Conservation (phyloP, 78 protist genomes). For the Dictyostelium purpureum region DNA sequence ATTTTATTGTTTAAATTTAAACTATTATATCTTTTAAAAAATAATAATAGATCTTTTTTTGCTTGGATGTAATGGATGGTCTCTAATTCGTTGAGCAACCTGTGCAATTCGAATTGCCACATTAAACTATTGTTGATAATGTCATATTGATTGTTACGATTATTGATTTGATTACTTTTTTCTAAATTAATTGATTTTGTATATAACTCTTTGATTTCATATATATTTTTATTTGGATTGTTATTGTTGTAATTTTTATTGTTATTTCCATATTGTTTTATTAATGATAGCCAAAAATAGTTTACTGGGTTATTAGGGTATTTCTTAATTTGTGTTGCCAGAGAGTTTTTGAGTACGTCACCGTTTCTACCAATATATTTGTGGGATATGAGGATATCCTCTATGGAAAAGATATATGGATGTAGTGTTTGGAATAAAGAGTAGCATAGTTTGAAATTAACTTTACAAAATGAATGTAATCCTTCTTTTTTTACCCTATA, state of each 20-base stretch:
- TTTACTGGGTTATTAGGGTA: conserved; percentile 11
- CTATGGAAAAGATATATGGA: neutral
- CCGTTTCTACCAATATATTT: conserved; percentile 13
- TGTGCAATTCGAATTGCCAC: conserved; percentile 27
- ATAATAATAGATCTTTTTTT: neutral
- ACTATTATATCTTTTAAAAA: neutral
- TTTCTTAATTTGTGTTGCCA: neutral
- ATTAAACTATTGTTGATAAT: neutral
- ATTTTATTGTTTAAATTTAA: neutral
- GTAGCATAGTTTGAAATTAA: conserved; percentile 41
- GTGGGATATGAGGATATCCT: conserved; percentile 17
- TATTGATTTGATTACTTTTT: neutral
- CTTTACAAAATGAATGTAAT: conserved; percentile 69
- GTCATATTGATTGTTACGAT: too few relatives aligned
- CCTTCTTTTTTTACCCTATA: conserved; percentile 57
- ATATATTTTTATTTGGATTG: neutral
- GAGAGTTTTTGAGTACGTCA: neutral
- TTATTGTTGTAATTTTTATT: neutral
- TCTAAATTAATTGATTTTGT: neutral
- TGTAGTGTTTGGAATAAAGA: conserved; percentile 61
- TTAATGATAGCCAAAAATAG: conserved; percentile 46
- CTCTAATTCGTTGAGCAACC: neutral
- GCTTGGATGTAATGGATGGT: neutral
- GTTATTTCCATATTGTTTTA: neutral
- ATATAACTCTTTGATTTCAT: neutral